A percentile compares a stretch with the other conserved stretches of the same genome.
These are phyloP conservation scores for Penicillium taxi DNA, from an alignment of 495 filamentous ascomycete species.

Conservation along the genomic window DNA sequence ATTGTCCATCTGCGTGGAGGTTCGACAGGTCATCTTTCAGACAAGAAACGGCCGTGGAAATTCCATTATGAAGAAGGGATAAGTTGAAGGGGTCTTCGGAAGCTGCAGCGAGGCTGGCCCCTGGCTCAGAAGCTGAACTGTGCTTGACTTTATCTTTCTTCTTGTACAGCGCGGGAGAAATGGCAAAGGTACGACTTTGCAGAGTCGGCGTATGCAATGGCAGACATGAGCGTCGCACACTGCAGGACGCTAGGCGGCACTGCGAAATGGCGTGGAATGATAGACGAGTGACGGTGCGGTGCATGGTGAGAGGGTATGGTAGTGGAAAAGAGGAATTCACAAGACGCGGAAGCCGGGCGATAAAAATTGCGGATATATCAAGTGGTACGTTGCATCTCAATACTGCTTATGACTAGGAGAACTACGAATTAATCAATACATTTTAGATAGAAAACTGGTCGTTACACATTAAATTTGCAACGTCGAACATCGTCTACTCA, in stretches of 20 bases:
- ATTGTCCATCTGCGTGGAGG: constrained; percentile 56
- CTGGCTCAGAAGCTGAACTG: constrained; percentile 8
- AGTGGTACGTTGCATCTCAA: too few species aligned
- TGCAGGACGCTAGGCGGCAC: neutral
- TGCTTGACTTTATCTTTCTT: constrained; percentile 34
- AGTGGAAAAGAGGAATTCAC: neutral
- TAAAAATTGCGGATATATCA: too few species aligned
- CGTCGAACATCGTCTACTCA: constrained; percentile 30
- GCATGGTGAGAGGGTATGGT: constrained; percentile 8
- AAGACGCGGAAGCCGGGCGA: too few species aligned
- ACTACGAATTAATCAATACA: neutral
- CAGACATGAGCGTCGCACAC: neutral
- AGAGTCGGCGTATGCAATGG: neutral
- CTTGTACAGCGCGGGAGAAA: constrained; percentile 24
- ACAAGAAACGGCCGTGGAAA: constrained; percentile 47
- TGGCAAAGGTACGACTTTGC: constrained; percentile 16
- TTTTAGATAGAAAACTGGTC: constrained; percentile 10
- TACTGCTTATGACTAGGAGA: too few species aligned
- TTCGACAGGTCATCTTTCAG: constrained; percentile 57
- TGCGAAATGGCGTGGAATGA: constrained; percentile 1
- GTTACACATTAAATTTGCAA: constrained; percentile 36
- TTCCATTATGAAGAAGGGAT: constrained; percentile 50
- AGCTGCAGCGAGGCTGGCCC: constrained; percentile 11
- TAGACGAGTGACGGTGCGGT: constrained; percentile 10
- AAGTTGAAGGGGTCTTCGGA: constrained; percentile 61